phyloP scores from a whole-genome alignment of 768 basidiomycete species.

The Favolaschia claudopus region DNA sequence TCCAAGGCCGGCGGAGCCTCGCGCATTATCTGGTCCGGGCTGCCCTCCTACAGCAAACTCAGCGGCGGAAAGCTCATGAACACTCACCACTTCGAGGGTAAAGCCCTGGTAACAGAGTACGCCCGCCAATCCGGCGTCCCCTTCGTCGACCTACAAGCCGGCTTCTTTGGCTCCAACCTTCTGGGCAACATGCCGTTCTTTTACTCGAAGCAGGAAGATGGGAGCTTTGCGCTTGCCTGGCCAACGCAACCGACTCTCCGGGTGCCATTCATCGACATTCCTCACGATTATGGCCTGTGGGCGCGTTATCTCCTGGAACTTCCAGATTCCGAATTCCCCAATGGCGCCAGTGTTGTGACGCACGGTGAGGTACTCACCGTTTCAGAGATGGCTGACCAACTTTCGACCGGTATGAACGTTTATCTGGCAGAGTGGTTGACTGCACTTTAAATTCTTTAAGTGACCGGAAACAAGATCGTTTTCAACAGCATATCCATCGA shows the following conservation, averaged over 20 bases:
- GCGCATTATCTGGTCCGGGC: conserved; percentile 18
- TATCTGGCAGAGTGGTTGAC: background rate
- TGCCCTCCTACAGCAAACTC: background rate
- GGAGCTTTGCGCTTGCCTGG: background rate
- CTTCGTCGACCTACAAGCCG: conserved; percentile 17
- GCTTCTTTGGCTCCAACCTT: background rate
- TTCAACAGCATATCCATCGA: background rate
- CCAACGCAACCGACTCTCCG: background rate
- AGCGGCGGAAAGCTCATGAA: conserved; percentile 7
- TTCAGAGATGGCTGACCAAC: background rate
- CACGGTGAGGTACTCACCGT: background rate
- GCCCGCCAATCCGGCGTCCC: conserved; percentile 15
- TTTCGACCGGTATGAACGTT: background rate
- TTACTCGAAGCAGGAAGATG: background rate
- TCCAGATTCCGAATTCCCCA: background rate
- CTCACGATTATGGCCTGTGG: conserved; percentile 8
- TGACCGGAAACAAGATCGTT: conserved; percentile 1
- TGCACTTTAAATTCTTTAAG: background rate
- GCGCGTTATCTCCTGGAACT: conserved; percentile 7
- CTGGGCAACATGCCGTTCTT: background rate
- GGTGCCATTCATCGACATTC: conserved; percentile 6
- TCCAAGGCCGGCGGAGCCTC: conserved; percentile 3
- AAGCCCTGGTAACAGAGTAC: conserved; percentile 7
- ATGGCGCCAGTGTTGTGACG: background rate
- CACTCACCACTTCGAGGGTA: conserved; percentile 10